Evolutionary conservation across 805 yeast genomes (phyloP), one percentile per base, ranked within the genome.

Genomic region (Zygoascus tannicola): DNA sequence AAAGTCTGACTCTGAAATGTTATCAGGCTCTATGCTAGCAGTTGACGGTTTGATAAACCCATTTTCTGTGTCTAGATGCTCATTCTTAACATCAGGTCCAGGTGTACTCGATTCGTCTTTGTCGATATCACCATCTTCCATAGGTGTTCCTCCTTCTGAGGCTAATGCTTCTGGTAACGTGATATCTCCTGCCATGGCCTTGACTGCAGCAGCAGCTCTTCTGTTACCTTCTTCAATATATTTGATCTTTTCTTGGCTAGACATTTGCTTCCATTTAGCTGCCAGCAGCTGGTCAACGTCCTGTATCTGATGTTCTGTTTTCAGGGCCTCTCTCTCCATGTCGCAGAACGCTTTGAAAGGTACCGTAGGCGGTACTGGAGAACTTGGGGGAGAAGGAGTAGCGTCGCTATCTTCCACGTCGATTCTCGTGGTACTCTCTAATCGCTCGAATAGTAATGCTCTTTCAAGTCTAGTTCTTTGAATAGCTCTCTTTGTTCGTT

Each of bases 341-440:
- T 88, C 97, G 63, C 96, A 88, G 57, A 82, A 87, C 32, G 85
- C 74, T 49, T 85, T 68, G 56, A 87, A 88, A 4, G 96, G 95
- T 18, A 16, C 32, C 30, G 32, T n/a, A 15, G 42, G 34, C 7
- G 32, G 22, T 3, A 32, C 36, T 28, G 42, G 42, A 3, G 60
- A 50, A 20, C 51, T 56, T 19, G 62, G 63, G 19, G 62, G 58
- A 3, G 60, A 51, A 2, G 58, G 56, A 8, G 55, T 44, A 7
- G 53, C 60, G 15, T 48, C 58, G 3, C 58, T 48, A 32, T 57
- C 58, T 36, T 55, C 60, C 7, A 46, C 59, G 30, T 50, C 47
- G 22, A 50, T 38, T n/a, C 48, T 21, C 1, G 56, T 48, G n/a
- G 56, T 49, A 35, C 69, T 69, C 53, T 88, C 97, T 35, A 92